These are phyloP conservation scores for Populus simonii DNA, from an alignment of 345 rosid species.

Conservation along the genomic window DNA sequence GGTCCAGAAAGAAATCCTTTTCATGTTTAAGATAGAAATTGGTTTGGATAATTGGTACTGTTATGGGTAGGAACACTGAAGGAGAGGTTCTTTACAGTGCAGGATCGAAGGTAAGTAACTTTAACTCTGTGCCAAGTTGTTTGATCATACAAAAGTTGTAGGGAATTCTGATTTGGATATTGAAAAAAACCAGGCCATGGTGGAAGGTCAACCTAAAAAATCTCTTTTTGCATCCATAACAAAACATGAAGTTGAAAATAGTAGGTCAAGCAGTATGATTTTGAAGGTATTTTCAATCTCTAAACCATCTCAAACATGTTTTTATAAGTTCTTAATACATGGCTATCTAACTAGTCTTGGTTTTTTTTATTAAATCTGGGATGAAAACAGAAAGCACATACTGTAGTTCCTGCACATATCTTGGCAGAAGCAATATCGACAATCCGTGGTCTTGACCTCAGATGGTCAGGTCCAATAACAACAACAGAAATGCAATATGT, in stretches of 20 bases:
- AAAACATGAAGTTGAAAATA: conserved; percentile 39
- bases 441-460: conserved; percentile 57
- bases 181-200: conserved; percentile 28
- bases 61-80: conserved; percentile 35
- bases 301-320: not conserved
- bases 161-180: conserved; percentile 3
- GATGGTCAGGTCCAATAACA: conserved; percentile 77
- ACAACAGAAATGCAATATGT: conserved; percentile 68
- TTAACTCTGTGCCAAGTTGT: not conserved
- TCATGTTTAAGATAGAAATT: not conserved
- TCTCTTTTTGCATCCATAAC: conserved; percentile 41
- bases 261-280: conserved; percentile 66
- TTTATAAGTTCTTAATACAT: not conserved
- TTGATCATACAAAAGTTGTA: not conserved
- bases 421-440: conserved; percentile 74
- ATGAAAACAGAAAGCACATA: conserved; percentile 51
- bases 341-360: not conserved
- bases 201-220: conserved; percentile 40
- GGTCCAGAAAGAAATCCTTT: conserved; percentile 3
- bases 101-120: conserved; percentile 37
- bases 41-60: not conserved
- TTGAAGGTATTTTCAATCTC: conserved; percentile 41
- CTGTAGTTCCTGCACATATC: conserved; percentile 63
- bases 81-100: conserved; percentile 24
- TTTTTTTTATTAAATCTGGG: not conserved